Base-by-base conservation (phyloP, 345 rosid genomes). In the Iberis pinnata region DNA sequence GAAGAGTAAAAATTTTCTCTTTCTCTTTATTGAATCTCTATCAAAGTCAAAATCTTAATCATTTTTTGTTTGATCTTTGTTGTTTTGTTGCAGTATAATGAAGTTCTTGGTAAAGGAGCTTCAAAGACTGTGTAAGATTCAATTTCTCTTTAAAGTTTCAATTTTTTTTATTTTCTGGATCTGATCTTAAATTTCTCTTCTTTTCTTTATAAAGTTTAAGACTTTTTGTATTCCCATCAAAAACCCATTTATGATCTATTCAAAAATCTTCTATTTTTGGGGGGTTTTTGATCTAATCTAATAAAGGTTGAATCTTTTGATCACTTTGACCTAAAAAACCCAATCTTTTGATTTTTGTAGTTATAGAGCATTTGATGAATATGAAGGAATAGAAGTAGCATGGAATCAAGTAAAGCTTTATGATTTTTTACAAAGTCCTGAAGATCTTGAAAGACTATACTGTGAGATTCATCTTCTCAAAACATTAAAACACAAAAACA, bases 31-130 rank as follows among this genome's bases (percentile, higher is more conserved):
- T 9, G 11, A 43, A 22, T 22, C 25, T 43, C 33, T 33, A 39
- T 60, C 49, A 12, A 18, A 4, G 16, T 61, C 39, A n/a, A 58
- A 36, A 43, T 66, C 65, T 66, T 17, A 6, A 7, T 31, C 12
- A 12, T 17, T 46, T n/a, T 26, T 61, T 26, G 47, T 33, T 59
- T 47, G 48, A 36, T 43, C 18, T 54, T 19, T 48, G 37, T 32
- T 32, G 12, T 57, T 17, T 58, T 38, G 37, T 59, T 74, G 77
- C 89, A 93, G 99, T 93, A 93, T 57, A 73, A 67, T 75, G 99
- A 93, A 68, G 76, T 93, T 65, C 88, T 93, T 27, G 99, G 99
- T 38, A 88, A 80, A 79, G 99, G 99, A 67, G 95, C 99, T 86
- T 88, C 95, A 42, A 93, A 93, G 87, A 93, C 70, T 45, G 99